Evolutionary conservation across 2,329 filamentous ascomycete species (phyloP).

Genomic region (Aschersonia sp.): DNA sequence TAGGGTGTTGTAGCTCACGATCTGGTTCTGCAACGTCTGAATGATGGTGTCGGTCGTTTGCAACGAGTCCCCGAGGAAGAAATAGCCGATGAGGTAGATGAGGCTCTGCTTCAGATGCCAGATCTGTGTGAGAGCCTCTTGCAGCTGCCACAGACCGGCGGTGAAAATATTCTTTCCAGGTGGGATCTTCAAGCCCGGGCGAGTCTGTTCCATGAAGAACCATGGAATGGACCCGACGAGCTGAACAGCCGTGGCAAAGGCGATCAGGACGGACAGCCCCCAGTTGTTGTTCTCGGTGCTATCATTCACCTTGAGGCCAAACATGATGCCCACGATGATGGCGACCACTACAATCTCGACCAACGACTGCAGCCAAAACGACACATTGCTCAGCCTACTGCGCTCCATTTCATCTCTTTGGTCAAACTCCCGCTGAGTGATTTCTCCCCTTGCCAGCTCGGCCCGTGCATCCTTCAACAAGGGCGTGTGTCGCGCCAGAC

Average conservation of each 20-base stretch:
- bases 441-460: conserved; percentile 24
- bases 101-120: conserved; percentile 52
- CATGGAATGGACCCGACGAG: conserved; percentile 48
- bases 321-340: conserved; percentile 51
- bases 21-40: conserved; percentile 47
- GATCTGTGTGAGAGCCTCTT: conserved; percentile 41
- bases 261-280: conserved; percentile 50
- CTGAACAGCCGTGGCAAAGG: conserved; percentile 51
- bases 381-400: conserved; percentile 47
- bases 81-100: conserved; percentile 52
- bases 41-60: conserved; percentile 60
- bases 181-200: conserved; percentile 37
- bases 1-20: conserved; percentile 51
- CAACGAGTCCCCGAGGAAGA: conserved; percentile 53
- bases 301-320: conserved; percentile 40
- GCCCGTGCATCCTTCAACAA: conserved; percentile 17
- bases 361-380: conserved; percentile 49
- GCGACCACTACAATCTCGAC: conserved; percentile 49
- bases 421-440: conserved; percentile 46
- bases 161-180: conserved; percentile 31
- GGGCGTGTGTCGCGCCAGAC: conserved; percentile 21
- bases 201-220: conserved; percentile 50
- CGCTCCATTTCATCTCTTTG: conserved; percentile 46
- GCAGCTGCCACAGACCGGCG: conserved; percentile 48
- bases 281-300: conserved; percentile 50